phyloP scores from a whole-genome alignment of 345 rosid species.

The Salix koriyanagi region DNA sequence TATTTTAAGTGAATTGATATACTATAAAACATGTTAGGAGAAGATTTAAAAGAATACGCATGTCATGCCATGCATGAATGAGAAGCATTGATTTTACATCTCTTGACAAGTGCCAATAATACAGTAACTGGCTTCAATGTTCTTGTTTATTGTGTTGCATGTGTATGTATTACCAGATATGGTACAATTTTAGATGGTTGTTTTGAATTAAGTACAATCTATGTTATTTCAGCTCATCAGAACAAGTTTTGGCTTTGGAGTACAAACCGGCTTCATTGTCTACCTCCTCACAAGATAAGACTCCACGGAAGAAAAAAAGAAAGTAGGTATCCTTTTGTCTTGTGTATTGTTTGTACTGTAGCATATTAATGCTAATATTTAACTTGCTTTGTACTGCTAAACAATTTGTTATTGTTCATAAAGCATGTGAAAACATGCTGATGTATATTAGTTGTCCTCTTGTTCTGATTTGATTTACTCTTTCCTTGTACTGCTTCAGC shows the following conservation, averaged over 20 bases:
- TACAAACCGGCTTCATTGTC: constrained; percentile 19
- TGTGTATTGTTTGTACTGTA: neutral
- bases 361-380: neutral
- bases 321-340: constrained; percentile 26
- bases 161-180: neutral
- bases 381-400: neutral
- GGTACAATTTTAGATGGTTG: neutral
- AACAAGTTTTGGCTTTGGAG: constrained; percentile 23
- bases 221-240: constrained; percentile 27
- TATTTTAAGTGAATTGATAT: neutral
- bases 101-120: neutral
- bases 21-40: neutral
- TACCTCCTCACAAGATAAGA: constrained; percentile 21
- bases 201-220: constrained; percentile 3
- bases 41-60: neutral
- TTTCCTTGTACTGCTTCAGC: neutral
- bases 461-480: neutral
- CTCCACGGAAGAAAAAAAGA: constrained; percentile 24
- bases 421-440: neutral
- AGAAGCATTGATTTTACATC: neutral
- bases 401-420: neutral
- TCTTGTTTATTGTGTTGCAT: neutral
- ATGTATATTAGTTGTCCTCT: neutral
- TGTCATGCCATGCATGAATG: neutral
- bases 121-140: neutral